Evolutionary conservation across 192 early-diverging fungal genomes (phyloP).

Genomic region (Kickxella alabastrina): DNA sequence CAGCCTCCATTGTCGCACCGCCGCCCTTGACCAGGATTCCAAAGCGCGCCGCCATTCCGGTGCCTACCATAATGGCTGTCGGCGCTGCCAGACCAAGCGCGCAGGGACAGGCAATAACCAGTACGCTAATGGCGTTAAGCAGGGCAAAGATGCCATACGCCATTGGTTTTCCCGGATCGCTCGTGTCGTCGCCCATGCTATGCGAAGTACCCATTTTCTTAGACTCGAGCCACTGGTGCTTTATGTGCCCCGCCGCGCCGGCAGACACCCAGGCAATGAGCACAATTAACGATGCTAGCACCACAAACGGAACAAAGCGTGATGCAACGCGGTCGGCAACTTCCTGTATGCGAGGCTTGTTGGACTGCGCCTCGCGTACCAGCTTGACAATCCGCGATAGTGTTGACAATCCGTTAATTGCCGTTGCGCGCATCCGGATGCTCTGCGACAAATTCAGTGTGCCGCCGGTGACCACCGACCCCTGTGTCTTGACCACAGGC

Average conservation of each 20-base stretch:
- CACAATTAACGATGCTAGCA: constrained; percentile 67
- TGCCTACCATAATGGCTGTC: constrained; percentile 98
- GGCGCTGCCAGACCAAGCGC: constrained; percentile 93
- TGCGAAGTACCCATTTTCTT: constrained; percentile 14
- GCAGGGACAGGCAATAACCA: constrained; percentile 97
- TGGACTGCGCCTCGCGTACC: constrained; percentile 89
- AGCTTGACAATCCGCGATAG: constrained; percentile 87
- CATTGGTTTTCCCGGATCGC: constrained; percentile 20
- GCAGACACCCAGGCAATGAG: constrained; percentile 72
- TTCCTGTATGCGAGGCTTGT: constrained; percentile 90
- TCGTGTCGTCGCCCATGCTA: neutral
- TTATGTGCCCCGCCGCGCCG: constrained; percentile 33
- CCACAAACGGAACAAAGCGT: constrained; percentile 86
- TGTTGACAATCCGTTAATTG: constrained; percentile 84
- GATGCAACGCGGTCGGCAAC: constrained; percentile 84
- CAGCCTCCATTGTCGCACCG: constrained; percentile 80
- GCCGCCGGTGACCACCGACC: constrained; percentile 79
- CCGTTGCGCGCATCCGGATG: constrained; percentile 75
- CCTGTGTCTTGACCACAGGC: constrained; percentile 69
- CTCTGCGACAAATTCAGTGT: constrained; percentile 84
- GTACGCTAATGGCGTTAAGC: constrained; percentile 76
- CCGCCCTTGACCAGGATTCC: constrained; percentile 93
- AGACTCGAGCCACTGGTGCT: constrained; percentile 26
- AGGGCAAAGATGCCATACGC: constrained; percentile 57
- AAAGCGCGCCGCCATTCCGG: constrained; percentile 85